Conservation (phyloP, 2,329 filamentous ascomycete species). For the Gnomoniopsis sp. region DNA sequence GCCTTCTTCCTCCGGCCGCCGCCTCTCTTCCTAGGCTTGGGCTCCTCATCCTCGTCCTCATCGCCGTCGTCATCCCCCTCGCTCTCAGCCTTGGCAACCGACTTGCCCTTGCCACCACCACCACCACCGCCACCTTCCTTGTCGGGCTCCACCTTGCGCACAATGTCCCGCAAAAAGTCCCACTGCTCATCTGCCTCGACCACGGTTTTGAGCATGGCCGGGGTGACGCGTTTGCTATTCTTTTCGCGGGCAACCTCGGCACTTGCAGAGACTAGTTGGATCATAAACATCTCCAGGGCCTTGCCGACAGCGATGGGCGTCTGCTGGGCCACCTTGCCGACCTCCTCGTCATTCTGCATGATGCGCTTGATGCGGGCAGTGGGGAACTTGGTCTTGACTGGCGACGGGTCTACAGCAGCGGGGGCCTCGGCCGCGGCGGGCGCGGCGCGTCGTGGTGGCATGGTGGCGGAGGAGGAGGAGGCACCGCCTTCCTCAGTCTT, state of each 20-base stretch:
- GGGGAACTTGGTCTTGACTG: constrained; percentile 93
- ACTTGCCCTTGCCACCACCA: constrained; percentile 29
- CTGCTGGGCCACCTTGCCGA: constrained; percentile 96
- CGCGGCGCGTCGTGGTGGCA: constrained; percentile 37
- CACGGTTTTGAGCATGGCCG: constrained; percentile 86
- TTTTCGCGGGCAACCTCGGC: constrained; percentile 79
- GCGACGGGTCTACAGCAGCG: constrained; percentile 54
- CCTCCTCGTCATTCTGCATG: constrained; percentile 98
- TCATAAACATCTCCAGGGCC: constrained; percentile 97
- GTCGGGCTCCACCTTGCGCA: constrained; percentile 69
- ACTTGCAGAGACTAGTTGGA: constrained; percentile 84
- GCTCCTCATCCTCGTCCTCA: constrained; percentile 37
- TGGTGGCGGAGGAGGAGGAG: constrained; percentile 28
- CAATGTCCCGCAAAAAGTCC: constrained; percentile 90
- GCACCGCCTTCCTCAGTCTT: constrained; percentile 17
- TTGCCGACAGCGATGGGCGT: constrained; percentile 95
- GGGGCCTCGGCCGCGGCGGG: constrained; percentile 31
- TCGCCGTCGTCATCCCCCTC: constrained; percentile 37
- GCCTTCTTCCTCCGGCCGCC: constrained; percentile 17
- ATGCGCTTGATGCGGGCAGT: constrained; percentile 97
- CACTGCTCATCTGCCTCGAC: constrained; percentile 87
- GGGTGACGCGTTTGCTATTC: constrained; percentile 85
- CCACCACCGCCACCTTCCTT: constrained; percentile 39
- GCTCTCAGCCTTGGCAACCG: constrained; percentile 42
- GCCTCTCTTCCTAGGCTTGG: constrained; percentile 25